phyloP scores from a whole-genome alignment of 495 filamentous ascomycete genomes.

The Lasiosphaeria hispida region DNA sequence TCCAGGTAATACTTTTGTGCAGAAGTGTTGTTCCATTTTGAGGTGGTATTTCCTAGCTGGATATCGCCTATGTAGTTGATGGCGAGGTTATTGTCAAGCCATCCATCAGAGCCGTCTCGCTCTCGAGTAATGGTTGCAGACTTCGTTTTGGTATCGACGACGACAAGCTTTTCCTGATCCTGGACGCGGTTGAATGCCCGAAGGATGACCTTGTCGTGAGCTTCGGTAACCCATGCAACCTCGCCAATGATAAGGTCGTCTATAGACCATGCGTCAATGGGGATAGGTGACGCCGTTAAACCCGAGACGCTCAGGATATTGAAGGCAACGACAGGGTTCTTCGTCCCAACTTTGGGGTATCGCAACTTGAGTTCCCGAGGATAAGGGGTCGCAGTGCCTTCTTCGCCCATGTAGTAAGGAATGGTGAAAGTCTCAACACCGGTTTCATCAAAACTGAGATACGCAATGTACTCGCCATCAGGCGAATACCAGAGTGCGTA shows the following conservation, averaged over 20 bases:
- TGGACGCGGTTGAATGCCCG: conserved; percentile 58
- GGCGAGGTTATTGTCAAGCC: conserved; percentile 53
- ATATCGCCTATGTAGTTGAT: conserved; percentile 46
- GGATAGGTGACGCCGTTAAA: conserved; percentile 30
- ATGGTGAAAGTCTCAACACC: conserved; percentile 56
- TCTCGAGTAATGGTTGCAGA: conserved; percentile 44
- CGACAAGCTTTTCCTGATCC: conserved; percentile 52
- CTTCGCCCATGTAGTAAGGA: conserved; percentile 55
- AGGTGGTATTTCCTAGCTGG: neutral
- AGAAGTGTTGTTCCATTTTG: conserved; percentile 16
- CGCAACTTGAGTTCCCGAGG: conserved; percentile 50
- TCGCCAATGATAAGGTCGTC: conserved; percentile 57
- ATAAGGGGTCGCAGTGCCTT: conserved; percentile 48
- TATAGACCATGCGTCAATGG: conserved; percentile 43
- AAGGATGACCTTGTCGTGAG: conserved; percentile 50
- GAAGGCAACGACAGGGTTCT: conserved; percentile 53
- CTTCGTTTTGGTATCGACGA: conserved; percentile 43
- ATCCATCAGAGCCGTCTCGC: conserved; percentile 54
- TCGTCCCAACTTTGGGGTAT: conserved; percentile 59
- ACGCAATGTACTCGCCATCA: conserved; percentile 55
- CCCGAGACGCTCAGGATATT: conserved; percentile 44
- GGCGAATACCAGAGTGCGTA: conserved; percentile 57
- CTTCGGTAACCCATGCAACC: conserved; percentile 55
- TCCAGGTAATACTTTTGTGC: conserved; percentile 50
- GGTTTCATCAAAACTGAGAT: conserved; percentile 57